Evolutionary conservation across 495 filamentous ascomycete species (phyloP).

Genomic region (Glutinoglossum americanum): DNA sequence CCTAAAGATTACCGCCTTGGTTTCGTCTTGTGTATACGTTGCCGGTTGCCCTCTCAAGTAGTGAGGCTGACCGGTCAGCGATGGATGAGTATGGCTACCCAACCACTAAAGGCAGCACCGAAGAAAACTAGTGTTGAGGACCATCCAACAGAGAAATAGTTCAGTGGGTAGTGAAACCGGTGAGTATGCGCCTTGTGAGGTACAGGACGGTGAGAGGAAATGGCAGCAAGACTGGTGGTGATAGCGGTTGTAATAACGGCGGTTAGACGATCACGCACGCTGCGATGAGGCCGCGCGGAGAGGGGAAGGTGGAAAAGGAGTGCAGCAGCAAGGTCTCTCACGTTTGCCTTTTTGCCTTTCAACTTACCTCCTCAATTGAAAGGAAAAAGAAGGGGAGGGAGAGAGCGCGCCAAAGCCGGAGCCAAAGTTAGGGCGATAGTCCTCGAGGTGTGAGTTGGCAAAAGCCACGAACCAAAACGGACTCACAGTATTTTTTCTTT

Average conservation of each 20-base stretch:
- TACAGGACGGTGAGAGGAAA: neutral
- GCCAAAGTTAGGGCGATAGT: neutral
- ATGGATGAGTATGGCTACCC: neutral
- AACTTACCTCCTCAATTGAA: neutral
- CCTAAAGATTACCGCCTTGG: neutral
- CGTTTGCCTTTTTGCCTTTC: neutral
- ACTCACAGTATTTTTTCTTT: neutral
- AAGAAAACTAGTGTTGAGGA: neutral
- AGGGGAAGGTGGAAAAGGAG: neutral
- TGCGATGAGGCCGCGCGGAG: neutral
- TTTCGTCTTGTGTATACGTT: neutral
- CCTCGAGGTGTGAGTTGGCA: neutral
- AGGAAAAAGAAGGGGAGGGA: neutral
- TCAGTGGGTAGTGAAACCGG: neutral
- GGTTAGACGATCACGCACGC: neutral
- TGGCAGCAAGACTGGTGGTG: neutral
- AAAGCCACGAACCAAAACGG: neutral
- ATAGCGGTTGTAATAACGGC: no score
- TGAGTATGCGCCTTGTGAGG: neutral
- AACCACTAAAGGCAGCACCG: neutral
- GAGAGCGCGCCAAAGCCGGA: neutral
- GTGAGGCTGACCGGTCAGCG: neutral
- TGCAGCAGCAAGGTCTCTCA: neutral
- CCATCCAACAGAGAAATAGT: neutral
- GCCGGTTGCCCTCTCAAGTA: neutral